These are phyloP conservation scores for Castanea sativa DNA, from an alignment of 306 rosid species.

Conservation along the genomic window DNA sequence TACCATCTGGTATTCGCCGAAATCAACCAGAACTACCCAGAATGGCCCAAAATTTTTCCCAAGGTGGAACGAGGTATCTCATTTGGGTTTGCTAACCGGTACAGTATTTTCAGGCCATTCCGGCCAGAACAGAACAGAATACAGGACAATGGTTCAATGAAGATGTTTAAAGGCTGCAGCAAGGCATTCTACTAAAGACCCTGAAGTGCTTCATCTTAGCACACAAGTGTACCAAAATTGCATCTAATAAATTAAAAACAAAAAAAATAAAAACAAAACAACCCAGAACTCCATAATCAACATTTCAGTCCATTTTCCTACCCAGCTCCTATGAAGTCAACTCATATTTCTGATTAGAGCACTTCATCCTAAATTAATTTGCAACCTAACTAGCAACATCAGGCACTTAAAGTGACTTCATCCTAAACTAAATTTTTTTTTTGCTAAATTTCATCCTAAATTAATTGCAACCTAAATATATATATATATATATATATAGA, in stretches of 20 bases:
- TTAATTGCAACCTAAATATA: too few species aligned
- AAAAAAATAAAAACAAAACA: background rate
- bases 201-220: background rate
- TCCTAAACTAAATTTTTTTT: too few species aligned
- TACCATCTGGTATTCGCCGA: too few species aligned
- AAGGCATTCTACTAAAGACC: background rate
- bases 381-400: background rate
- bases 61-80: too few species aligned
- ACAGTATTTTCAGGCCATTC: background rate
- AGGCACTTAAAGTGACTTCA: background rate
- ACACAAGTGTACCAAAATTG: background rate
- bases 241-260: background rate
- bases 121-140: background rate
- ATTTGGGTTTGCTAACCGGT: too few species aligned
- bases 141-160: background rate
- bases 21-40: too few species aligned
- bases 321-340: background rate
- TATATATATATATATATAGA: too few species aligned
- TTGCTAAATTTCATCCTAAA: too few species aligned
- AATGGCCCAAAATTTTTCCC: background rate
- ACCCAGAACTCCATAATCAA: background rate
- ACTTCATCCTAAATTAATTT: background rate
- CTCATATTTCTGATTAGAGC: background rate
- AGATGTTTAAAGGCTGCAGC: background rate
- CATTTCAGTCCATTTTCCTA: background rate